Base-by-base conservation (phyloP, 2,329 filamentous ascomycete species). In the Trichophyton rubrum region DNA sequence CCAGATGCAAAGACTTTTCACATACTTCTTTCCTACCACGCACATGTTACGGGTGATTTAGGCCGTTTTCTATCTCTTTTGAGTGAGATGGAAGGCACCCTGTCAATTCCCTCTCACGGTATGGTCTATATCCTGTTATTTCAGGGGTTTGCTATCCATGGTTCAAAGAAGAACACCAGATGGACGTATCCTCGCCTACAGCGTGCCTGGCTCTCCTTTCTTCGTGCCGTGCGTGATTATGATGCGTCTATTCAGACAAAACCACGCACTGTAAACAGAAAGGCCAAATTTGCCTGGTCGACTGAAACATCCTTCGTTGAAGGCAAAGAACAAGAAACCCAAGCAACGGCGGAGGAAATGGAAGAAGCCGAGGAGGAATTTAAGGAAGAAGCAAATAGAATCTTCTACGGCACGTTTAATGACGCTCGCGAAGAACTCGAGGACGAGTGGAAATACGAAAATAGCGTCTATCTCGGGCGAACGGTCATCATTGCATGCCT, bases 1-100 rank as follows among this genome's bases (percentile, higher is more conserved):
- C 92, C 92, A 0, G 83, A 96, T 71, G 76, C 89, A 6, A 81
- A 83, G 41, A 96, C 91, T 0, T 96, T 89, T 70, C 83, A 86
- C 56, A 83, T 93, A 51, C 78, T 97, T 59, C 80, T 96, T 63
- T 84, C 86, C 51, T 82, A 96, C 70, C 87, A 89, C 68, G 85
- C 86, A 3, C 74, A 82, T 20, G 77, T 78, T 17, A 77, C 84
- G 2, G 92, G 92, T 15, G 80, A 95, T 64, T 78, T 96, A 22
- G 76, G 83, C 45, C 84, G 84, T 64, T 84, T 95, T 11, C 82
- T 83, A 9, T 80, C 83, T 56, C 82, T 90, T 51, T 76, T 99
- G 22, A 81, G 84, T 55, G 92, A 97, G 70, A 96, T 96, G 90
- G 73, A 76, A 60, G 83, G 82, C 60, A 74, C 77, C 41, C 85